Conservation (phyloP, 805 yeast genomes). For the Komagataella mondaviorum region DNA sequence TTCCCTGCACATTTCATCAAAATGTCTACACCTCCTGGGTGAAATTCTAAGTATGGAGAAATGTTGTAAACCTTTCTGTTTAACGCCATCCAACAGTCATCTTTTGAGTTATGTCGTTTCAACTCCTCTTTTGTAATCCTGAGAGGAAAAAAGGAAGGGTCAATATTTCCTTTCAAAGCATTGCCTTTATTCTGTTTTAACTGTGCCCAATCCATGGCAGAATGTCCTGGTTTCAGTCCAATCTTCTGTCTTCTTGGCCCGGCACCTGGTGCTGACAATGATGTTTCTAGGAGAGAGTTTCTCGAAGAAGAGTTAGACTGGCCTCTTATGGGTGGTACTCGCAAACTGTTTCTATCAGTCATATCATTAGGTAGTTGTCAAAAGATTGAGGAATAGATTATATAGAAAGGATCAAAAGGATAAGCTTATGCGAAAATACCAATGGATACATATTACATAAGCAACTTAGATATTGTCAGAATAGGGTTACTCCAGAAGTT, state of each 20-base stretch:
- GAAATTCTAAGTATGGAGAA: slow-evolving; percentile 73
- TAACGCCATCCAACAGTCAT: slow-evolving; percentile 80
- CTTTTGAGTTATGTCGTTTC: slow-evolving; percentile 36
- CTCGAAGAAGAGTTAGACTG: background rate
- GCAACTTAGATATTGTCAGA: background rate
- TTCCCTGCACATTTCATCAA: slow-evolving; percentile 69
- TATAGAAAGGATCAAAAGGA: background rate
- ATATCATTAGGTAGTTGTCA: background rate
- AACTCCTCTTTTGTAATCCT: slow-evolving; percentile 45
- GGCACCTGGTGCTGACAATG: slow-evolving; percentile 3
- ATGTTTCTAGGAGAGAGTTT: background rate
- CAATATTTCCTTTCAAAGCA: slow-evolving; percentile 13
- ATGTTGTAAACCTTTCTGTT: slow-evolving; percentile 75
- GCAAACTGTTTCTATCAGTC: background rate
- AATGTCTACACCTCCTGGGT: slow-evolving; percentile 86
- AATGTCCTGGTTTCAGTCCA: slow-evolving; percentile 60
- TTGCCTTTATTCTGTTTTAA: slow-evolving; percentile 45
- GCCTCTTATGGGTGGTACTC: background rate
- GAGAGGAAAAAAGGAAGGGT: slow-evolving; percentile 35
- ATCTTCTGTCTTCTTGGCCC: slow-evolving; percentile 35
- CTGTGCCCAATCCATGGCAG: slow-evolving; percentile 80
- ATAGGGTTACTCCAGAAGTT: background rate
- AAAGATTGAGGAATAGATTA: background rate
- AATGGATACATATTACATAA: background rate
- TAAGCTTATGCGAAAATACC: background rate